Conservation (phyloP, 1,284 basidiomycete genomes). For the Ustilago esculenta region DNA sequence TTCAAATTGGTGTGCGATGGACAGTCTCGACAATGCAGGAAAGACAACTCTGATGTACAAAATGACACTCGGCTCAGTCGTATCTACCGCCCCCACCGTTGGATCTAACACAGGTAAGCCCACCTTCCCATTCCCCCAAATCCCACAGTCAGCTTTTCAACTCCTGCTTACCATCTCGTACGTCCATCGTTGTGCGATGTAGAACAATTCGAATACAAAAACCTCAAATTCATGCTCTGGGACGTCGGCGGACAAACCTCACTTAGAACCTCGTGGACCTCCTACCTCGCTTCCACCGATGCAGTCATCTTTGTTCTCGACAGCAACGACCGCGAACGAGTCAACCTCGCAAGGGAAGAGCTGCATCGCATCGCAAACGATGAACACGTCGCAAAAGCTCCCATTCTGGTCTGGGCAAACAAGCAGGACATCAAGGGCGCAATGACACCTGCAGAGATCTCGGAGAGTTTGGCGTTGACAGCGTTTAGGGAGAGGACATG, state of each 20-base stretch:
- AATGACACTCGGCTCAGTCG: conserved; percentile 71
- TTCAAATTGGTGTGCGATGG: no score
- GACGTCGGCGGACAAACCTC: conserved; percentile 71
- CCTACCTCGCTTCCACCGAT: conserved; percentile 69
- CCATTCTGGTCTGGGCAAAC: conserved; percentile 70
- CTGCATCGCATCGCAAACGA: conserved; percentile 67
- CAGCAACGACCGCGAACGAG: conserved; percentile 69
- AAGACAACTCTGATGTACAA: conserved; percentile 71
- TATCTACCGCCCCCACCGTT: conserved; percentile 70
- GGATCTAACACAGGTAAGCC: conserved; percentile 67
- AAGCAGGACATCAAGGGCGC: conserved; percentile 70
- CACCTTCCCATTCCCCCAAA: not conserved
- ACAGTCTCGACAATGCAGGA: conserved; percentile 69
- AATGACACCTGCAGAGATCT: conserved; percentile 70
- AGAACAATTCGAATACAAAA: conserved; percentile 69
- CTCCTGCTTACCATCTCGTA: not conserved
- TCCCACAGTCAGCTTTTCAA: not conserved
- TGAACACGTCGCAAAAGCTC: conserved; percentile 67
- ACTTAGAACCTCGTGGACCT: conserved; percentile 68
- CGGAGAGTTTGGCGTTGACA: conserved; percentile 69
- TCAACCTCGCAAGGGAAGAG: conserved; percentile 69
- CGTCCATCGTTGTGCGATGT: not conserved
- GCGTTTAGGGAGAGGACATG: conserved; percentile 70
- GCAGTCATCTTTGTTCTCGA: conserved; percentile 71
- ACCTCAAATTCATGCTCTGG: conserved; percentile 69